A percentile compares a stretch with the other conserved stretches of the same genome.
These are phyloP conservation scores for Sclerotinia nivalis DNA, from an alignment of 2,329 filamentous ascomycete species.

Conservation along the genomic window DNA sequence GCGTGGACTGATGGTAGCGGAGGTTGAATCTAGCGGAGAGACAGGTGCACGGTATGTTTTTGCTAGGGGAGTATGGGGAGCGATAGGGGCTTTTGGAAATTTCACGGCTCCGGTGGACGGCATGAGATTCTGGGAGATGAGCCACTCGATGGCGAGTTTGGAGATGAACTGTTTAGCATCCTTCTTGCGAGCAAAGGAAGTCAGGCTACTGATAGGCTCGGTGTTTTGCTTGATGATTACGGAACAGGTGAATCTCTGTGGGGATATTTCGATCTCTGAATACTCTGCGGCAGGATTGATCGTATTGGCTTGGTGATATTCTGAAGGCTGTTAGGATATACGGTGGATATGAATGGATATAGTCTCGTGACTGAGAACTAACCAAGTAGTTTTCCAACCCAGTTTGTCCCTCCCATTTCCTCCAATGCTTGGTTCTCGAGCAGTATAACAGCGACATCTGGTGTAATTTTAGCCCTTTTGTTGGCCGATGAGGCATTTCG, in stretches of 20 bases:
- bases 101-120: conserved; percentile 33
- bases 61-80: conserved; percentile 12
- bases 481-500: not conserved
- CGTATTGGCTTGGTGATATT: conserved; percentile 34
- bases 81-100: conserved; percentile 31
- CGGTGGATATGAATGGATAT: not conserved
- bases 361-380: not conserved
- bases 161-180: conserved; percentile 39
- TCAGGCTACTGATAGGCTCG: not conserved
- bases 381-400: conserved; percentile 39
- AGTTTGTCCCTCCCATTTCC: conserved; percentile 37
- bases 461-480: conserved; percentile 27
- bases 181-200: conserved; percentile 34
- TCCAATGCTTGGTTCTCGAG: conserved; percentile 29
- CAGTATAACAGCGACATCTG: conserved; percentile 24
- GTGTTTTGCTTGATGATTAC: conserved; percentile 1
- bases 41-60: not conserved
- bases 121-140: conserved; percentile 38
- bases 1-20: not conserved
- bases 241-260: conserved; percentile 10
- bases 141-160: conserved; percentile 40
- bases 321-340: conserved; percentile 26
- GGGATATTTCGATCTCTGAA: not conserved
- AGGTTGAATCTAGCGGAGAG: conserved; percentile 4
- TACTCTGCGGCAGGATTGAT: conserved; percentile 15